Base-by-base conservation (phyloP, 192 early-diverging fungal species). In the Powellomyces hirtus region DNA sequence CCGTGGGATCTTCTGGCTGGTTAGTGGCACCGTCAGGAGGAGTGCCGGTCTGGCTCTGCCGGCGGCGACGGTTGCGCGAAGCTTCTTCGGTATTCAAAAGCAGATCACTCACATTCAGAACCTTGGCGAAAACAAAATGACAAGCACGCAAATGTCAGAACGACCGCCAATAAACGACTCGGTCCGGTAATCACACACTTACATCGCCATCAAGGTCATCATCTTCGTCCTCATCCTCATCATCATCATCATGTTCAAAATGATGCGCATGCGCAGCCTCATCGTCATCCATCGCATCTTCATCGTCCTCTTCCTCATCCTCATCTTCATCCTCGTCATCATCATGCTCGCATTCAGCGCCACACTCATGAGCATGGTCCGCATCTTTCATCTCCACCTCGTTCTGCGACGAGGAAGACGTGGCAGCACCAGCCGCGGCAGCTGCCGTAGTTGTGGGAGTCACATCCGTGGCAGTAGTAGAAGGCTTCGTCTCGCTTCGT, bases 101-200 rank as follows among this genome's bases (percentile, higher is more conserved):
- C 31, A 77, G 51, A 57, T 77, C 72, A 10, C 73, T 64, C n/a
- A 77, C 72, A 38, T 77, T 60, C 49, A 70, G n/a, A 16, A 61
- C 38, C 75, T 77, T 49, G 10, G 26, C n/a, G 22, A 67, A 51
- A 59, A 70, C 22, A 74, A n/a, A 74, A 33, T 49, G 49, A 38
- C 26, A 33, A 34, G 38, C n/a, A 42, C 30, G 36, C 56, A 30
- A 14, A 37, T 14, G 14, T 37, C 27, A 27, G 31, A 40, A 3
- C 33, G 33, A 10, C 10, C 35, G 0, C 70, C 30, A 59, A 38
- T n/a, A 38, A 66, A 45, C 31, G 57, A 42, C 46, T 16, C 16
- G 6, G 53, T n/a, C n/a, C n/a, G n/a, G n/a, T n/a, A n/a, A n/a
- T n/a, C n/a, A n/a, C n/a, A 7, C 6, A 56, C 53, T 56, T 29